phyloP scores from a whole-genome alignment of 495 filamentous ascomycete genomes.

The Delitschia confertaspora region DNA sequence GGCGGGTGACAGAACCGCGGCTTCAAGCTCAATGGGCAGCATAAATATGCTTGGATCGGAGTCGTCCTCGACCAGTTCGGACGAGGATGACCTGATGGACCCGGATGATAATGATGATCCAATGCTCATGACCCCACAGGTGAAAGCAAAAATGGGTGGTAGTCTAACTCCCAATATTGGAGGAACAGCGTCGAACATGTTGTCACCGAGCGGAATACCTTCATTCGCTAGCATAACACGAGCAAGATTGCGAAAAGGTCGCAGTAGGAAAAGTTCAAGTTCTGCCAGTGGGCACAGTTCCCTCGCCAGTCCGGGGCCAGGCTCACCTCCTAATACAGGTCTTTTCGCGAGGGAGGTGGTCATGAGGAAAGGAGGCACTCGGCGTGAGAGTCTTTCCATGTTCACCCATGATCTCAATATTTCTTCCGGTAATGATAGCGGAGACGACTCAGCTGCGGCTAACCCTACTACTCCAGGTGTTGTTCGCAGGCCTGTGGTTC shows the following conservation, averaged over 20 bases:
- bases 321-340: constrained; percentile 49
- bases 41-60: constrained; percentile 72
- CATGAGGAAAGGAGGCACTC: constrained; percentile 44
- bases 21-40: constrained; percentile 81
- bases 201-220: constrained; percentile 51
- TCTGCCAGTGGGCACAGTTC: constrained; percentile 62
- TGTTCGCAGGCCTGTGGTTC: constrained; percentile 63
- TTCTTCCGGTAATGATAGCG: constrained; percentile 66
- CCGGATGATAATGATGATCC: constrained; percentile 70
- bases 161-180: constrained; percentile 34
- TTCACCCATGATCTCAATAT: constrained; percentile 80
- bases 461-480: constrained; percentile 46
- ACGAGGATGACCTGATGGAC: constrained; percentile 71
- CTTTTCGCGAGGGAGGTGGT: constrained; percentile 33
- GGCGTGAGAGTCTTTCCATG: constrained; percentile 77
- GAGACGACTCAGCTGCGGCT: constrained; percentile 54
- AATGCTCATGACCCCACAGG: constrained; percentile 60
- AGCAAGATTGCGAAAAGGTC: constrained; percentile 46
- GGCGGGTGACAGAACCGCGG: constrained; percentile 55
- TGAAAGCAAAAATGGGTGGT: constrained; percentile 46
- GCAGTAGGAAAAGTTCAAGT: constrained; percentile 58
- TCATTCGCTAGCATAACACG: constrained; percentile 49
- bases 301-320: constrained; percentile 55
- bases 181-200: constrained; percentile 41
- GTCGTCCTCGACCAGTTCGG: constrained; percentile 63